phyloP scores from a whole-genome alignment of 805 yeast species.

The Ogataea methylovora region DNA sequence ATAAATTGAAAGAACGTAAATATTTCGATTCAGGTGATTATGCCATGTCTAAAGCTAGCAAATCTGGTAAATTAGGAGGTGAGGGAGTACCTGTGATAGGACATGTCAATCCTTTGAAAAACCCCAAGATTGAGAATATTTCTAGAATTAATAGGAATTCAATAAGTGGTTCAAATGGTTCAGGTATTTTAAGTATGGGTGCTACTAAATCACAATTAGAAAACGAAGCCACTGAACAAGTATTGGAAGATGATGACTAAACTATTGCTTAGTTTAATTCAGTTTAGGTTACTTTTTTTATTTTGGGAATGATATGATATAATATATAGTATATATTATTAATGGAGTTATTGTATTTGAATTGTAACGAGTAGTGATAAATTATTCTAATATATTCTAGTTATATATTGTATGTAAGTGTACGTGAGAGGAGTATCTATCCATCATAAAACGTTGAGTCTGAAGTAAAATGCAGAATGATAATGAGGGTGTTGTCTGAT shows the following conservation, averaged over 20 bases:
- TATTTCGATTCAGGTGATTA: constrained; percentile 94
- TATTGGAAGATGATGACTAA: constrained; percentile 15
- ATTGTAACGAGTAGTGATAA: no score
- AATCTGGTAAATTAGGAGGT: neutral
- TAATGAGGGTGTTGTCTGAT: no score
- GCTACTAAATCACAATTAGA: constrained; percentile 48
- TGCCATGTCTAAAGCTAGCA: constrained; percentile 62
- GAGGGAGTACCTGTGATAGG: constrained; percentile 11
- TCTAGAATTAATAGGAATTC: constrained; percentile 54
- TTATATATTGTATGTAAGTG: no score
- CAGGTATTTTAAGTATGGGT: constrained; percentile 34
- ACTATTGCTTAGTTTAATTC: no score
- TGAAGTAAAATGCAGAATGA: no score
- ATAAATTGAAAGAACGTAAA: constrained; percentile 79
- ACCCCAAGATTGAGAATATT: constrained; percentile 52
- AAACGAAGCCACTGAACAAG: constrained; percentile 38
- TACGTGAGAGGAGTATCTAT: no score
- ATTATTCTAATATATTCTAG: no score
- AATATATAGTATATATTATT: no score
- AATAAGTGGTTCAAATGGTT: constrained; percentile 37
- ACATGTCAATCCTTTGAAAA: constrained; percentile 28
- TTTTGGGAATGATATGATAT: no score
- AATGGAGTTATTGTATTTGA: no score
- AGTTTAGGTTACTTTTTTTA: no score
- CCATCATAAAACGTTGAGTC: no score